Percentiles rank a stretch among this genome's conserved stretches.
These are phyloP conservation scores for Nicotiana undulata DNA, from an alignment of 257 asterid species.

Conservation along the genomic window DNA sequence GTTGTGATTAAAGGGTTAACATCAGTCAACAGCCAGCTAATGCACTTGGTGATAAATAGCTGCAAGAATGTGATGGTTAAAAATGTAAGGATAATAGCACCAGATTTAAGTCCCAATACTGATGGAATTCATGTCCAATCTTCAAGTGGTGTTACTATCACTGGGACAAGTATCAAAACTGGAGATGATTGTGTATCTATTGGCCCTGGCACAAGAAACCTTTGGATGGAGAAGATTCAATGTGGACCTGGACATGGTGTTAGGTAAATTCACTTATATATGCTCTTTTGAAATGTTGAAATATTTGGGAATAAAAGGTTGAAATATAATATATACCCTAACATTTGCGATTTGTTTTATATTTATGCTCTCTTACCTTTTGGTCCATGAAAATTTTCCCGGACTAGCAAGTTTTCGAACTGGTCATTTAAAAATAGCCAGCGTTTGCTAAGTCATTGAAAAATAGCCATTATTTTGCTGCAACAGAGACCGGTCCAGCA, in stretches of 20 bases:
- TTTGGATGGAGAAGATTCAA: conserved; percentile 48
- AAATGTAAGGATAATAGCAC: conserved; percentile 42
- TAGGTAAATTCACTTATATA: conserved; percentile 24
- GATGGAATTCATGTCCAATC: conserved; percentile 56
- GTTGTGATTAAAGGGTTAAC: conserved; percentile 34
- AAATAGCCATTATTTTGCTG: too few species aligned
- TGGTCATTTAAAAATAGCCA: too few species aligned
- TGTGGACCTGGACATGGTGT: conserved; percentile 86
- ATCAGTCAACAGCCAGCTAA: conserved; percentile 46
- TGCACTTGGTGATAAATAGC: conserved; percentile 51
- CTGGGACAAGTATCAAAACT: conserved; percentile 24
- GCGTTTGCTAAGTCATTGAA: too few species aligned
- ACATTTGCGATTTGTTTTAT: too few species aligned
- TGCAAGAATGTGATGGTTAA: conserved; percentile 50
- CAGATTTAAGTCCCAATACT: conserved; percentile 49
- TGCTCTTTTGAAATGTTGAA: too few species aligned
- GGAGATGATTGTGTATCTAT: conserved; percentile 65
- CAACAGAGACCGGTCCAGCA: too few species aligned
- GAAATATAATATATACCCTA: too few species aligned
- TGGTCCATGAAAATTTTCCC: too few species aligned
- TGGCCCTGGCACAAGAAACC: conserved; percentile 53
- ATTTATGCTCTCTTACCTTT: too few species aligned
- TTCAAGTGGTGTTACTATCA: conserved; percentile 42
- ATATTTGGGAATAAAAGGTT: too few species aligned
- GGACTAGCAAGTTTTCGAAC: too few species aligned